A percentile compares a stretch with the other conserved stretches of the same genome.
Evolutionary conservation across 345 rosid genomes (phyloP).

Genomic region (Euphorbia pulcherrima): DNA sequence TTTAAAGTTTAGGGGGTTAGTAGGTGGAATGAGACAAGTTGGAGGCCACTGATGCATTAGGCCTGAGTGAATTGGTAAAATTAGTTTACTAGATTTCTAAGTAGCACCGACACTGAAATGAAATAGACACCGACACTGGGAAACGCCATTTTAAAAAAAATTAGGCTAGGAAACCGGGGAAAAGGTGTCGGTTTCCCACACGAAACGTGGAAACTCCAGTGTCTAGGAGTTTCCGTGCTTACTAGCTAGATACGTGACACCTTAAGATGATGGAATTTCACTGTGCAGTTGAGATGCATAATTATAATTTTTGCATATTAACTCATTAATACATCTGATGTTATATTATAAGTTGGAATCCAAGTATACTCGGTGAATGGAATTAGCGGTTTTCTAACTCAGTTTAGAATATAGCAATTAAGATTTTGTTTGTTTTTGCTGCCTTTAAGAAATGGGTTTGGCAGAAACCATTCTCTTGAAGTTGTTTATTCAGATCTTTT

Average conservation of each 20-base stretch:
- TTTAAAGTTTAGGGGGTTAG: too few relatives aligned
- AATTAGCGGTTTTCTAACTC: neutral
- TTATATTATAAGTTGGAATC: neutral
- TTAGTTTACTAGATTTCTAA: too few relatives aligned
- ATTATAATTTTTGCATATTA: neutral
- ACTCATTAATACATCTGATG: neutral
- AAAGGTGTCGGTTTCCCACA: too few relatives aligned
- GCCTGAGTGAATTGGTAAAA: too few relatives aligned
- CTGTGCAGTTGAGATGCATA: neutral
- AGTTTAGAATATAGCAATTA: neutral
- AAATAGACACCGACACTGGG: too few relatives aligned
- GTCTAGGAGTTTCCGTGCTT: too few relatives aligned
- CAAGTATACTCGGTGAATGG: neutral
- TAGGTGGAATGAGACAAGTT: too few relatives aligned
- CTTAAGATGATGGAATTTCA: neutral
- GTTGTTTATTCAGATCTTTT: constrained; percentile 7
- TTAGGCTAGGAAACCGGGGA: too few relatives aligned
- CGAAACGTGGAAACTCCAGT: too few relatives aligned
- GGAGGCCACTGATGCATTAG: too few relatives aligned
- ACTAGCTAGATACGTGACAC: neutral
- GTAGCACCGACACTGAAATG: too few relatives aligned
- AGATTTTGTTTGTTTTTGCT: constrained; percentile 1
- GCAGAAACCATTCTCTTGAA: neutral
- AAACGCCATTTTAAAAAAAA: too few relatives aligned
- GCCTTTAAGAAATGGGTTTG: neutral